Evolutionary conservation across 2,329 filamentous ascomycete species (phyloP).

Genomic region (Colletotrichum navitas): DNA sequence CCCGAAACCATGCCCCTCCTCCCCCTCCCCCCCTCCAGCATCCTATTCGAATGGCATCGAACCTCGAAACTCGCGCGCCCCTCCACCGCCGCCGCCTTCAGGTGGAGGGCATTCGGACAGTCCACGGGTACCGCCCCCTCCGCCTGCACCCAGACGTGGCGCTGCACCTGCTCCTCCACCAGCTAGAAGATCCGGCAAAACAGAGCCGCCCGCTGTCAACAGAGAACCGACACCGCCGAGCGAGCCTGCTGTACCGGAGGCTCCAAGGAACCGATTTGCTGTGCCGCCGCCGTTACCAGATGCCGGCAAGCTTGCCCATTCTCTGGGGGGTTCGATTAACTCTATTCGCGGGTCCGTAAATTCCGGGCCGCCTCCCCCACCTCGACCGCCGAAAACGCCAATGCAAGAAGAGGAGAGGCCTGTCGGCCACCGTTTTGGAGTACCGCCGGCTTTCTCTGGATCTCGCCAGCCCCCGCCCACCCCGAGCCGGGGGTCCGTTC

Average conservation of each 20-base stretch:
- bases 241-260: conserved; percentile 75
- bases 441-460: conserved; percentile 84
- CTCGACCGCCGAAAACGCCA: conserved; percentile 76
- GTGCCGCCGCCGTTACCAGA: conserved; percentile 86
- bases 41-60: conserved; percentile 51
- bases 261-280: conserved; percentile 62
- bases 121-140: conserved; percentile 57
- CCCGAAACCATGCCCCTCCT: conserved; percentile 38
- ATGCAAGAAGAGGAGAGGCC: conserved; percentile 74
- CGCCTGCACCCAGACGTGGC: conserved; percentile 54
- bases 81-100: conserved; percentile 52
- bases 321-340: conserved; percentile 56
- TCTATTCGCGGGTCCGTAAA: conserved; percentile 36
- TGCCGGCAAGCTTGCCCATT: conserved; percentile 86
- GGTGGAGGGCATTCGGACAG: conserved; percentile 42
- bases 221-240: conserved; percentile 71
- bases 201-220: conserved; percentile 54
- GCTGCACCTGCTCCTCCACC: conserved; percentile 70
- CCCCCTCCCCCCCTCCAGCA: conserved; percentile 47
- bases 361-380: conserved; percentile 75
- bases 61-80: conserved; percentile 49
- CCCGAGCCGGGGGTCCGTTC: conserved; percentile 77
- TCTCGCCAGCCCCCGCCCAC: conserved; percentile 79
- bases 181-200: conserved; percentile 68
- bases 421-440: conserved; percentile 72